Percentiles rank a stretch among this genome's conserved stretches.
phyloP scores from a whole-genome alignment of 2,329 filamentous ascomycete genomes.

The Graphium sp. region DNA sequence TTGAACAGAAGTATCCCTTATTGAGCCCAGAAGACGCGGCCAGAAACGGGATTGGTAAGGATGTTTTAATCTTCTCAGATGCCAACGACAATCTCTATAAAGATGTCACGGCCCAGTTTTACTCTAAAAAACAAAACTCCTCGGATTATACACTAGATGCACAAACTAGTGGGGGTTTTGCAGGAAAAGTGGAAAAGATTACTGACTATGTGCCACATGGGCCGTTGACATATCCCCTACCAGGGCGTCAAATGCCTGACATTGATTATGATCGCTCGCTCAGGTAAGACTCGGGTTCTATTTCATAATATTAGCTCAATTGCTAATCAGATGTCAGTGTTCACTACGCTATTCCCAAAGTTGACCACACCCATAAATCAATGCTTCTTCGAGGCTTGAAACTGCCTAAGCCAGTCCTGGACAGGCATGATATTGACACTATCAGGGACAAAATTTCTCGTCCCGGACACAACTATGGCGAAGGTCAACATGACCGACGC shows the following conservation, averaged over 20 bases:
- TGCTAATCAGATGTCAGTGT: slow-evolving; percentile 40
- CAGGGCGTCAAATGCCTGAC: slow-evolving; percentile 53
- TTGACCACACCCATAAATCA: slow-evolving; percentile 66
- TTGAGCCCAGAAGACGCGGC: slow-evolving; percentile 60
- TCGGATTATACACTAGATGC: slow-evolving; percentile 58
- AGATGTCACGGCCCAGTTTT: slow-evolving; percentile 70
- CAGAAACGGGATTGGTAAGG: slow-evolving; percentile 65
- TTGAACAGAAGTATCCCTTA: slow-evolving; percentile 66
- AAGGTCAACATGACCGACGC: slow-evolving; percentile 22
- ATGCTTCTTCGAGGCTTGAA: slow-evolving; percentile 80
- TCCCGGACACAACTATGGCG: slow-evolving; percentile 53
- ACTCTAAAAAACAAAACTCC: slow-evolving; percentile 68
- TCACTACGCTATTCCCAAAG: slow-evolving; percentile 66
- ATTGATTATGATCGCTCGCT: slow-evolving; percentile 78
- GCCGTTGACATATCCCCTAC: slow-evolving; percentile 61
- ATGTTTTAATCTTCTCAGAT: slow-evolving; percentile 73
- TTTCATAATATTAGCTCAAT: slow-evolving; percentile 1
- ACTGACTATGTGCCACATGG: slow-evolving; percentile 74
- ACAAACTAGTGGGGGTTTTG: slow-evolving; percentile 57
- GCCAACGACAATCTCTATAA: slow-evolving; percentile 66
- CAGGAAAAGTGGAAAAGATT: slow-evolving; percentile 68
- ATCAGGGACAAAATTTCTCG: slow-evolving; percentile 49
- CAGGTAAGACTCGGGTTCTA: slow-evolving; percentile 36
- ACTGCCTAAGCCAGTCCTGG: slow-evolving; percentile 54
- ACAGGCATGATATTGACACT: slow-evolving; percentile 57